A percentile compares a stretch with the other conserved stretches of the same genome.
These are phyloP conservation scores for Vigna trinervia DNA, from an alignment of 306 rosid genomes.

Conservation along the genomic window DNA sequence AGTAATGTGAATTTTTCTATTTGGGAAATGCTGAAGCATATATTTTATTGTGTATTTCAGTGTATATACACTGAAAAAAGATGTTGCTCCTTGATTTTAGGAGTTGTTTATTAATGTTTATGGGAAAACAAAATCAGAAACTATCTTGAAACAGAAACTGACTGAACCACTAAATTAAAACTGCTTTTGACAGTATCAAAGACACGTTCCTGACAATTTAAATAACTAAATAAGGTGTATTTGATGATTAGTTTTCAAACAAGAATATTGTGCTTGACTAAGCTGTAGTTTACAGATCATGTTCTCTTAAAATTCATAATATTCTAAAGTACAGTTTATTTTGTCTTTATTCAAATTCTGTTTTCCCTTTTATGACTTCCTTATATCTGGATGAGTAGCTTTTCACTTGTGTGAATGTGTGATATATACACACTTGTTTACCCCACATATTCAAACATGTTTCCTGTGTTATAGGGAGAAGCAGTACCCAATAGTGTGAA, in stretches of 20 bases:
- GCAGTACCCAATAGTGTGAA: slow-evolving; percentile 49
- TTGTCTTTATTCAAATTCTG: slow-evolving; percentile 25
- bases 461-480: slow-evolving; percentile 68
- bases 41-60: neutral
- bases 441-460: slow-evolving; percentile 26
- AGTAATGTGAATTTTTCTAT: neutral
- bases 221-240: neutral
- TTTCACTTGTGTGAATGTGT: slow-evolving; percentile 35
- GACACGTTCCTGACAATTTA: neutral
- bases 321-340: slow-evolving; percentile 29
- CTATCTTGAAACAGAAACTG: neutral
- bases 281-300: too few species aligned
- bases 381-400: slow-evolving; percentile 37
- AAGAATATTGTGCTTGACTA: neutral
- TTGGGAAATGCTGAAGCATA: neutral
- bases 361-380: slow-evolving; percentile 14
- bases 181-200: too few species aligned
- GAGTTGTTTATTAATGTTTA: neutral
- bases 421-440: slow-evolving; percentile 1
- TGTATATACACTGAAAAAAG: neutral
- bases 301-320: slow-evolving; percentile 6
- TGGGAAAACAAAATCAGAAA: neutral
- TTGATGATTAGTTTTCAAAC: slow-evolving; percentile 18
- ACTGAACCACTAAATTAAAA: neutral
- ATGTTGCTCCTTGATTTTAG: neutral